Evolutionary conservation across 768 basidiomycete genomes (phyloP), one percentile per base, ranked within the genome.

Genomic region (Tephrocybe rancida): DNA sequence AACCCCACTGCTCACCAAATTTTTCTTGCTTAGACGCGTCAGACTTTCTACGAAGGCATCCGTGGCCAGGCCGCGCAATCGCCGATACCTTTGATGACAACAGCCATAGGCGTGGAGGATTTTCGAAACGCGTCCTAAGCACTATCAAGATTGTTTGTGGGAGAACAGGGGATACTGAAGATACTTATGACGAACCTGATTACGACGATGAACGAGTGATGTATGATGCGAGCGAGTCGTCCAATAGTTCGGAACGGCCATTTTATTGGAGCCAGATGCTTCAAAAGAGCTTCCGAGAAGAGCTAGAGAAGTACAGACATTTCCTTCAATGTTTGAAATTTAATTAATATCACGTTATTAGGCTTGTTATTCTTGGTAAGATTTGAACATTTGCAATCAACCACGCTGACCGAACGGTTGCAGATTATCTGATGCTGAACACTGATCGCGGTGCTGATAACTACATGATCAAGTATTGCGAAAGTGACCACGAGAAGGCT

Each of bases 401-500:
- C 39, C 21, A 48, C 18, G 22, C 30, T 29, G 34, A 18, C n/a
- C 41, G 52, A 48, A 48, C 4, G 6, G 42, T 32, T 38, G 49
- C 47, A 90, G 92, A 95, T 70, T 93, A 89, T 70, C 77, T 96
- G 39, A 95, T 95, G 88, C 83, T 92, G 48, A 95, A 95, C 67
- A 95, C 94, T 18, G 93, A 94, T 65, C 84, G 92, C 46, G 87
- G 81, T 32, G 87, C 90, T 1, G 92, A 93, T 73, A 92, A 93
- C 67, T 94, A 90, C 69, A 94, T 94, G 92, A 88, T 94, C 71
- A 93, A 91, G 67, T 91, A 87, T 65, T 93, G 92, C 65, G 88
- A 90, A 70, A 87, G 81, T 39, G 85, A 83, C 35, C 88, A 89
- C 52, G 90, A 91, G 58, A 91, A 88, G 65, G 72, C 85, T 0